These are phyloP conservation scores for Chaetomiaceae sp. DNA, from an alignment of 2,329 filamentous ascomycete species.

Conservation along the genomic window DNA sequence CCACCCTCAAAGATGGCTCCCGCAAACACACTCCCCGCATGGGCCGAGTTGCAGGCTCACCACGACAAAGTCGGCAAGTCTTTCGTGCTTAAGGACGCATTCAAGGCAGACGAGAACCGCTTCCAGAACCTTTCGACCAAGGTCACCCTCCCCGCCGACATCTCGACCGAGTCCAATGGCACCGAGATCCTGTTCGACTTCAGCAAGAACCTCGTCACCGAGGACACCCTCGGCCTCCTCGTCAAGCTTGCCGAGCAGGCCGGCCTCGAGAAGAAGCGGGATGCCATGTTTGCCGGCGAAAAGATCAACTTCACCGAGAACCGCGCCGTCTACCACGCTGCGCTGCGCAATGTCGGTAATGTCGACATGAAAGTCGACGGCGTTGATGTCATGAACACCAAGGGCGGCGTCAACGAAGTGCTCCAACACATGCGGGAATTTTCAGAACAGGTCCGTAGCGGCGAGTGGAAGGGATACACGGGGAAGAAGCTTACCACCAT, in stretches of 20 bases:
- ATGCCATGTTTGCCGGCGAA: slow-evolving; percentile 95
- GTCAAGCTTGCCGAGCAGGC: slow-evolving; percentile 90
- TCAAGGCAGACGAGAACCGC: slow-evolving; percentile 79
- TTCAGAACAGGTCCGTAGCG: slow-evolving; percentile 87
- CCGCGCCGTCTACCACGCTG: slow-evolving; percentile 91
- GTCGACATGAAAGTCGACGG: slow-evolving; percentile 82
- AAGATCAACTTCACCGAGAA: slow-evolving; percentile 99
- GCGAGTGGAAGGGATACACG: slow-evolving; percentile 94
- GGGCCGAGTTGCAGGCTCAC: slow-evolving; percentile 87
- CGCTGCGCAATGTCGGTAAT: slow-evolving; percentile 76
- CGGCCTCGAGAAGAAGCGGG: slow-evolving; percentile 84
- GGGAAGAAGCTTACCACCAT: slow-evolving; percentile 97
- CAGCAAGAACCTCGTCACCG: slow-evolving; percentile 96
- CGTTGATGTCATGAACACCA: slow-evolving; percentile 83
- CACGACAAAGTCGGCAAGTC: slow-evolving; percentile 80
- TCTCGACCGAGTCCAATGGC: slow-evolving; percentile 51
- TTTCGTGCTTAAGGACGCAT: slow-evolving; percentile 90
- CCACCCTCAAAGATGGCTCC: slow-evolving; percentile 57
- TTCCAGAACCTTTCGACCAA: slow-evolving; percentile 87
- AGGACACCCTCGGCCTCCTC: slow-evolving; percentile 83
- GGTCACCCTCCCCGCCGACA: slow-evolving; percentile 73
- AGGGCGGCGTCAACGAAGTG: slow-evolving; percentile 84
- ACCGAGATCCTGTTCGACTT: slow-evolving; percentile 96
- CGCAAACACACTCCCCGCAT: slow-evolving; percentile 79
- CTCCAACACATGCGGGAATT: slow-evolving; percentile 98